Evolutionary conservation across 805 yeast species (phyloP).

Genomic region (Clavispora asparagi): DNA sequence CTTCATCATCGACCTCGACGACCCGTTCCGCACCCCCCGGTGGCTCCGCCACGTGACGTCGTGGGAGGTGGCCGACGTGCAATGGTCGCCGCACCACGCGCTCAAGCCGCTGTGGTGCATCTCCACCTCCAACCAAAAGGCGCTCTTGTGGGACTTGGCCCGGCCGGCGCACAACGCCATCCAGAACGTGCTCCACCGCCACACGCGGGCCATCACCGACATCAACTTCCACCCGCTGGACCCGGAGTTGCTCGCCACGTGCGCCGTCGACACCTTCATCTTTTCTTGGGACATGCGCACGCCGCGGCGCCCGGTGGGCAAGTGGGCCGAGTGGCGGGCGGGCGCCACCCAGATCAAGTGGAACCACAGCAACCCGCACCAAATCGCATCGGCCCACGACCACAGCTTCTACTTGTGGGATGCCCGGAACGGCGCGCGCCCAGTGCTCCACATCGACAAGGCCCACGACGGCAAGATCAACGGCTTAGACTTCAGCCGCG

Average conservation of each 20-base stretch:
- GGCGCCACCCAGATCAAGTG: conserved; percentile 95
- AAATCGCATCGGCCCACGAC: conserved; percentile 85
- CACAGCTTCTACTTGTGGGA: conserved; percentile 85
- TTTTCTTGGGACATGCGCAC: conserved; percentile 88
- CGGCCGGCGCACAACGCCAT: conserved; percentile 69
- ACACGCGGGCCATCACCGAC: conserved; percentile 91
- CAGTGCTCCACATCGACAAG: conserved; percentile 51
- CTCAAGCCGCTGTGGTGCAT: conserved; percentile 87
- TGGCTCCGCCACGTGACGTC: conserved; percentile 89
- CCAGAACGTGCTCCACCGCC: conserved; percentile 83
- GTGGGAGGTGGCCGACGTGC: conserved; percentile 99
- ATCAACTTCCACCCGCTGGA: conserved; percentile 85
- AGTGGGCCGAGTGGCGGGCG: conserved; percentile 93
- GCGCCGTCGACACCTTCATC: conserved; percentile 86
- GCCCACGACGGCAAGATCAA: conserved; percentile 88
- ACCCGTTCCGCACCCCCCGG: conserved; percentile 91
- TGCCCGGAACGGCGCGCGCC: conserved; percentile 71
- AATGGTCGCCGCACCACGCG: conserved; percentile 88
- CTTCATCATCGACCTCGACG: conserved; percentile 87
- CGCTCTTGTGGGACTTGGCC: conserved; percentile 87
- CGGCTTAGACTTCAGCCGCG: conserved; percentile 77
- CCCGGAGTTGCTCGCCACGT: conserved; percentile 86
- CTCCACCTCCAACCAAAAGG: conserved; percentile 92
- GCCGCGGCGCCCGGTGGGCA: conserved; percentile 65
- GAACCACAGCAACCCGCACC: conserved; percentile 70